Percentiles rank a stretch among this genome's conserved stretches.
phyloP scores from a whole-genome alignment of 805 yeast species.

The Zygotorulaspora chibaensis region DNA sequence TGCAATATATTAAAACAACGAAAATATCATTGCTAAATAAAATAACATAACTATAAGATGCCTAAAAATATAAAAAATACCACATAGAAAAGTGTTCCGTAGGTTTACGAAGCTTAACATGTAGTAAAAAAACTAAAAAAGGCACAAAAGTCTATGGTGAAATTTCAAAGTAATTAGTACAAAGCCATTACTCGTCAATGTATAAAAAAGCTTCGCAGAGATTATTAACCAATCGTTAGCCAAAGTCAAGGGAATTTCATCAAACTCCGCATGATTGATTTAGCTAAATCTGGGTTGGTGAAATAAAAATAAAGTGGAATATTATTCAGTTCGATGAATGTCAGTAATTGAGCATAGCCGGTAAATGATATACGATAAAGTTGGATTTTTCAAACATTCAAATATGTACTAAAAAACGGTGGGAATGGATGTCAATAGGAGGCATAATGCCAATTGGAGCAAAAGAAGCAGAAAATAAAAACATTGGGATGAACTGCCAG shows the following conservation, averaged over 20 bases:
- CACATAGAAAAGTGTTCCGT: neutral
- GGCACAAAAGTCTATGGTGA: neutral
- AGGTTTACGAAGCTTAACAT: neutral
- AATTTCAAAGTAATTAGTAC: too few species aligned
- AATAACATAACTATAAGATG: neutral
- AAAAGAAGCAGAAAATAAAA: neutral
- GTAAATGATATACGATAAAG: too few species aligned
- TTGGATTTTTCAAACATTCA: too few species aligned
- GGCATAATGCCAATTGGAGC: neutral
- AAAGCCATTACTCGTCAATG: too few species aligned
- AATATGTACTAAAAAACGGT: neutral
- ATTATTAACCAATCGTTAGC: too few species aligned
- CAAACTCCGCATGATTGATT: too few species aligned
- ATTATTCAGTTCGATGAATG: neutral
- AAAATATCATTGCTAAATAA: neutral
- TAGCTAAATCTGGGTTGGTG: too few species aligned
- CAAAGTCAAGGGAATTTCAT: too few species aligned
- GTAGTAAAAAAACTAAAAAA: neutral
- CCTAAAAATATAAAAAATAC: slow-evolving; percentile 1
- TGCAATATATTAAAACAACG: neutral
- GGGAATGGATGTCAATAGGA: neutral
- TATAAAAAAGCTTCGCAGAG: too few species aligned
- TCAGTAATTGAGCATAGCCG: neutral
- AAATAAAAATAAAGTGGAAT: neutral
- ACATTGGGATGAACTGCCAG: too few species aligned